A percentile compares a stretch with the other conserved stretches of the same genome.
phyloP scores from a whole-genome alignment of 805 yeast species.

The Blastobotrys chiropterorum region DNA sequence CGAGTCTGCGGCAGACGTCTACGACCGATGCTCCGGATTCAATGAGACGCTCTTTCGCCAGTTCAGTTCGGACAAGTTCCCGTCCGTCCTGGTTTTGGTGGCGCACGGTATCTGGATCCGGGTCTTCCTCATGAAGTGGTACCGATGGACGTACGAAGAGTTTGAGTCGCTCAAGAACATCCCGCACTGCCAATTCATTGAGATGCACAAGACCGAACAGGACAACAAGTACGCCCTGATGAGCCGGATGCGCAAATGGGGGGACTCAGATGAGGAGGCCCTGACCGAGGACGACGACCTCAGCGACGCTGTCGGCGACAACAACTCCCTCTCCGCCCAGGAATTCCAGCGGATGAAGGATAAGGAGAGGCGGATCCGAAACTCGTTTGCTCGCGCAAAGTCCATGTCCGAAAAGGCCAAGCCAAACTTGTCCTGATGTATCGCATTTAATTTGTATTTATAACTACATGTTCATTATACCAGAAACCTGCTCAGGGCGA shows the following conservation, averaged over 20 bases:
- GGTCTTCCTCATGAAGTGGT: slow-evolving; percentile 92
- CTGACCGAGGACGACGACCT: slow-evolving; percentile 10
- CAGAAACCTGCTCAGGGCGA: neutral
- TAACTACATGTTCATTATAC: no score
- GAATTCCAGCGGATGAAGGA: slow-evolving; percentile 8
- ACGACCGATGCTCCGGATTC: slow-evolving; percentile 83
- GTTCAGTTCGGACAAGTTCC: slow-evolving; percentile 60
- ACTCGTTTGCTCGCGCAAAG: neutral
- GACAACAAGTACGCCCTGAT: slow-evolving; percentile 44
- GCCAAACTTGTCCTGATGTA: neutral
- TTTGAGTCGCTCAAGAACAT: slow-evolving; percentile 79
- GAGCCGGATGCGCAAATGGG: slow-evolving; percentile 69
- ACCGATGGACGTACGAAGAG: slow-evolving; percentile 83
- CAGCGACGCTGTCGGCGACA: slow-evolving; percentile 11
- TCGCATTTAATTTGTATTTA: no score
- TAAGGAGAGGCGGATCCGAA: slow-evolving; percentile 16
- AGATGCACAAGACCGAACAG: slow-evolving; percentile 59
- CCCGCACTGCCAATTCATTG: slow-evolving; percentile 76
- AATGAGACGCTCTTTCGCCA: slow-evolving; percentile 82
- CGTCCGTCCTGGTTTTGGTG: slow-evolving; percentile 76
- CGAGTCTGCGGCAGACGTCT: slow-evolving; percentile 94
- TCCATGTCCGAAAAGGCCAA: neutral
- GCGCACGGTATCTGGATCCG: slow-evolving; percentile 94
- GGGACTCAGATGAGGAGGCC: slow-evolving; percentile 35
- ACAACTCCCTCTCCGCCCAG: slow-evolving; percentile 7